Evolutionary conservation across 1,284 basidiomycete genomes (phyloP).

Genomic region (Heterobasidion irregulare): DNA sequence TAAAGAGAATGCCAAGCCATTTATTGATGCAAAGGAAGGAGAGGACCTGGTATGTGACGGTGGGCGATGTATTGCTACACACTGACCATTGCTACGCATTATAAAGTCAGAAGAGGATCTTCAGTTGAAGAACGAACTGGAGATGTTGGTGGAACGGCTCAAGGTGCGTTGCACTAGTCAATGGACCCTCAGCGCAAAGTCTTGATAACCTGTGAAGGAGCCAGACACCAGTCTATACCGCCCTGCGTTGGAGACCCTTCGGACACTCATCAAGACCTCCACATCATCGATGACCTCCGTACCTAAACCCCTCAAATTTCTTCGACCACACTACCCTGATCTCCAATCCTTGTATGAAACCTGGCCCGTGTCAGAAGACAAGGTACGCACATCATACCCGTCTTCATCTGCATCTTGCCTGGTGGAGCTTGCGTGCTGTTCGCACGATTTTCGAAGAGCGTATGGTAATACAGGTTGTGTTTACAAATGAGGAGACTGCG

Average conservation of each 20-base stretch:
- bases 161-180: conserved; percentile 45
- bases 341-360: conserved; percentile 77
- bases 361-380: conserved; percentile 75
- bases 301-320: conserved; percentile 98
- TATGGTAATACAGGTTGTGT: too few species aligned
- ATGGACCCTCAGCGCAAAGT: conserved; percentile 3
- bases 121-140: conserved; percentile 91
- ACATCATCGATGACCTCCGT: conserved; percentile 99
- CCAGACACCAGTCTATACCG: conserved; percentile 77
- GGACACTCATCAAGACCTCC: conserved; percentile 92
- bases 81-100: background rate
- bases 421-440: too few species aligned
- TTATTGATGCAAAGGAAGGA: conserved; percentile 52
- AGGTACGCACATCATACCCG: conserved; percentile 35
- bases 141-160: conserved; percentile 94
- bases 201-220: conserved; percentile 51
- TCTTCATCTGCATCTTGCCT: background rate
- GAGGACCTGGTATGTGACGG: conserved; percentile 70
- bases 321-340: conserved; percentile 90
- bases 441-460: too few species aligned
- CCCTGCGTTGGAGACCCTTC: conserved; percentile 89
- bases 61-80: background rate
- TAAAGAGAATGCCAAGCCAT: conserved; percentile 42
- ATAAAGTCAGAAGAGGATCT: conserved; percentile 89
- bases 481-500: background rate